A percentile compares a stretch with the other conserved stretches of the same genome.
These are phyloP conservation scores for Pseudogymnoascus sp. DNA, from an alignment of 2,329 filamentous ascomycete genomes.

Conservation along the genomic window DNA sequence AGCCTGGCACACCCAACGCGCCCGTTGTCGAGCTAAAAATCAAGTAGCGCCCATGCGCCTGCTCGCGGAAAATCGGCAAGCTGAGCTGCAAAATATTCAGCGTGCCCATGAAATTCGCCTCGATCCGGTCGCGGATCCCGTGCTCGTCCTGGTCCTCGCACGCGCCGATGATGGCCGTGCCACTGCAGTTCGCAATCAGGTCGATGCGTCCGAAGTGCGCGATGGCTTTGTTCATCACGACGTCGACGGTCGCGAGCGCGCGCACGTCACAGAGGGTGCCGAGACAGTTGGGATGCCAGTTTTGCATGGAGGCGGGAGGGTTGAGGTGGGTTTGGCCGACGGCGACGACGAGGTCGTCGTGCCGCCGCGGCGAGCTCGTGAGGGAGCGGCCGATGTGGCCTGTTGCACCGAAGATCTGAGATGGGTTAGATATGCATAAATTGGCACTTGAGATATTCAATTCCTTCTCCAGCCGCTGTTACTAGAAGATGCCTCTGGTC, in stretches of 20 bases:
- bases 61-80: slow-evolving; percentile 77
- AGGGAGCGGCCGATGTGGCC: slow-evolving; percentile 93
- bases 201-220: slow-evolving; percentile 75
- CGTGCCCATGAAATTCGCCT: slow-evolving; percentile 95
- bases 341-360: slow-evolving; percentile 77
- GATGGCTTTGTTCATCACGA: slow-evolving; percentile 64
- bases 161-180: slow-evolving; percentile 89
- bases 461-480: neutral
- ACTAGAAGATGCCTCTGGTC: neutral
- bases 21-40: slow-evolving; percentile 93
- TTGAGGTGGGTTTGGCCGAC: slow-evolving; percentile 81
- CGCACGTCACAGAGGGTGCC: slow-evolving; percentile 87
- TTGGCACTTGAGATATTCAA: slow-evolving; percentile 3
- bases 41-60: slow-evolving; percentile 72
- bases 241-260: slow-evolving; percentile 67
- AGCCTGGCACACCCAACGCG: slow-evolving; percentile 83
- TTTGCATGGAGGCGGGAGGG: slow-evolving; percentile 62
- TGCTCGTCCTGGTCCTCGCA: slow-evolving; percentile 96
- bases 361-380: slow-evolving; percentile 71
- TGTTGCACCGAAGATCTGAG: slow-evolving; percentile 85
- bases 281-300: slow-evolving; percentile 65
- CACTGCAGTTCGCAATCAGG: slow-evolving; percentile 87
- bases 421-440: slow-evolving; percentile 11
- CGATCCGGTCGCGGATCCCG: slow-evolving; percentile 91
- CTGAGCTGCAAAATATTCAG: slow-evolving; percentile 87